Percentiles rank a stretch among this genome's conserved stretches.
Evolutionary conservation across 1,139 yeast species (phyloP).

Genomic region (Saccharomyces hybrid): DNA sequence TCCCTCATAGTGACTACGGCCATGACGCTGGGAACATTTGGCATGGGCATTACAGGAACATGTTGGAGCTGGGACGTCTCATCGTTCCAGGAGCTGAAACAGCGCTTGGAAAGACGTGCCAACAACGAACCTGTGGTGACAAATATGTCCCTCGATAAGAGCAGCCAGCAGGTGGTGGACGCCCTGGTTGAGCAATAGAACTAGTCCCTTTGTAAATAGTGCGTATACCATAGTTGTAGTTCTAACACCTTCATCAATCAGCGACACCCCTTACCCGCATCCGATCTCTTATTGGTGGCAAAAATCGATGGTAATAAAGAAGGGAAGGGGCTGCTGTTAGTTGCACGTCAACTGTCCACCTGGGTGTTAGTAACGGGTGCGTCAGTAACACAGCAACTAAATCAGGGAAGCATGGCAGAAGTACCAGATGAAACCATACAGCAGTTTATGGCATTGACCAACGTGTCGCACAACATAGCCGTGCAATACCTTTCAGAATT

Average conservation of each 20-base stretch:
- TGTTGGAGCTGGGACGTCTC: conserved; percentile 78
- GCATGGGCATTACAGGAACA: conserved; percentile 67
- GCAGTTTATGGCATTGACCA: conserved; percentile 48
- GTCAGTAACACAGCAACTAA: not conserved
- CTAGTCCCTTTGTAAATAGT: not conserved
- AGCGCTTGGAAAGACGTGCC: not conserved
- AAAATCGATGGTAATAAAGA: not conserved
- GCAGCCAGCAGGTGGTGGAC: not conserved
- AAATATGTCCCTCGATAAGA: not conserved
- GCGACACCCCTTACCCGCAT: not conserved
- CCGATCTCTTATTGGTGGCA: not conserved
- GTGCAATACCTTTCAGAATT: conserved; percentile 36
- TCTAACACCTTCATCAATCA: not conserved
- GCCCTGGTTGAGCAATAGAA: not conserved
- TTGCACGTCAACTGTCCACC: not conserved
- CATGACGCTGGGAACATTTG: conserved; percentile 62
- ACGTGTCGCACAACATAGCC: conserved; percentile 41
- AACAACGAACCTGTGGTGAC: not conserved
- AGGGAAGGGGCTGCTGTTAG: not conserved
- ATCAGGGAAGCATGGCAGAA: conserved; percentile 6
- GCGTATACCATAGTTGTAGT: not conserved
- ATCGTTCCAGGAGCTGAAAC: conserved; percentile 31
- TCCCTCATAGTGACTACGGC: conserved; percentile 40
- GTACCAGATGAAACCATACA: conserved; percentile 34
- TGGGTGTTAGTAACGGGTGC: not conserved